Base-by-base conservation (phyloP, 1,284 basidiomycete species). In the Rhodofomes roseus region DNA sequence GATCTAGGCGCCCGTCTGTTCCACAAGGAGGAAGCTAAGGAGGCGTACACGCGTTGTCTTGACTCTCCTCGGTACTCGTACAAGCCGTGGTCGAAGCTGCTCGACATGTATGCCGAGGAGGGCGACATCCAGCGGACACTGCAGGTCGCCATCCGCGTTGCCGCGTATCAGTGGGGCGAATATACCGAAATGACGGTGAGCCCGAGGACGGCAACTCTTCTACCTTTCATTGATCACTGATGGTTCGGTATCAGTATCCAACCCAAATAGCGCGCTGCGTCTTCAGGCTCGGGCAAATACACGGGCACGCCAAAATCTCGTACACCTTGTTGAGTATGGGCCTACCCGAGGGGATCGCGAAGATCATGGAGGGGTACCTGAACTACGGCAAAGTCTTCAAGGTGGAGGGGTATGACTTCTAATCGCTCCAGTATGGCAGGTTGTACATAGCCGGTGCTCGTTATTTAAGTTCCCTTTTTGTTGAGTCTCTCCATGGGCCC, bases 11-110 rank as follows among this genome's bases (percentile, higher is more conserved):
- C 91, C 39, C 86, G 96, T 11, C 74, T 99, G 61, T 92, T 98
- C 70, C 97, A 98, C 78, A 95, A 93, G 73, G 96, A 98, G 70
- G 97, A 99, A 70, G 93, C 95, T 36, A 96, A 97, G 74, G 96
- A 99, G 70, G 96, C 96, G 1, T 99, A 92, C 74, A 93, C 97
- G 72, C 86, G 95, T 18, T 96, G 95, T 72, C 84, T 99, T 36
- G 95, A 98, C 64, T 80, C 87, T 44, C 85, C 89, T 58, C 78
- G 89, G 25, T 99, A 98, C 74, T 90, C 90, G 2, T 83, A 89
- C 60, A 98, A 97, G 73, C 95, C 96, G 3, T 96, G 96, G 88
- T 78, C 86, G 56, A 94, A 94, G 71, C 76, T 99, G 56, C 83
- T 99, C 75, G 95, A 98, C 74, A 92, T 90, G 79, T 99, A 98